Evolutionary conservation across 306 rosid species (phyloP).

Genomic region (Hippophae tibetana): DNA sequence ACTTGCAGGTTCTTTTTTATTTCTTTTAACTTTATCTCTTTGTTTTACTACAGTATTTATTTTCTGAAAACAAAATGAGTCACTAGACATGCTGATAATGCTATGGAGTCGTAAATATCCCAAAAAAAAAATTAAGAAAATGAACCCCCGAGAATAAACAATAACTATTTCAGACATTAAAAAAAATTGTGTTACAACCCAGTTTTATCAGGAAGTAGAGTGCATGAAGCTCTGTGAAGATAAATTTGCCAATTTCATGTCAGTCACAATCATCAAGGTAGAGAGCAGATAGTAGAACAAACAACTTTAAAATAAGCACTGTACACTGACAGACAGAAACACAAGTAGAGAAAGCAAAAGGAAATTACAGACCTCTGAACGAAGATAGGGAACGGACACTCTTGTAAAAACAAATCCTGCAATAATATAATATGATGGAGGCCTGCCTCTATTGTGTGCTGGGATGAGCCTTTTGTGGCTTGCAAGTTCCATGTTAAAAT

Average conservation of each 20-base stretch:
- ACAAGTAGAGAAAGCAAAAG: background rate
- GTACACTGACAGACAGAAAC: background rate
- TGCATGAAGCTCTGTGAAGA: background rate
- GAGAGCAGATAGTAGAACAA: background rate
- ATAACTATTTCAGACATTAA: too few relatives aligned
- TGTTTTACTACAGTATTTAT: background rate
- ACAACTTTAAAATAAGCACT: background rate
- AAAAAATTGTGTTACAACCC: background rate
- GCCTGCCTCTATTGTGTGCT: conserved; percentile 80
- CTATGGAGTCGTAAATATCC: too few relatives aligned
- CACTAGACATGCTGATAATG: background rate
- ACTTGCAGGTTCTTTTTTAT: background rate
- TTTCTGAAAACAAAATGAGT: too few relatives aligned
- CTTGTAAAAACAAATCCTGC: conserved; percentile 85
- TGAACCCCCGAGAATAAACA: too few relatives aligned
- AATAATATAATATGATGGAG: conserved; percentile 89
- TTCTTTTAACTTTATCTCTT: background rate
- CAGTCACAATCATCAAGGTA: background rate
- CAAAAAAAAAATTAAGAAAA: too few relatives aligned
- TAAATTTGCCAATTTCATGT: background rate
- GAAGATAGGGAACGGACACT: conserved; percentile 93
- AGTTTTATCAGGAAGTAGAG: background rate
- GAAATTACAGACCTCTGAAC: conserved; percentile 70
- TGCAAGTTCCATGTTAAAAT: conserved; percentile 48
- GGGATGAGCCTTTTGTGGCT: conserved; percentile 77